Conservation (phyloP, 1,139 yeast genomes). For the Candida sanyaensis region DNA sequence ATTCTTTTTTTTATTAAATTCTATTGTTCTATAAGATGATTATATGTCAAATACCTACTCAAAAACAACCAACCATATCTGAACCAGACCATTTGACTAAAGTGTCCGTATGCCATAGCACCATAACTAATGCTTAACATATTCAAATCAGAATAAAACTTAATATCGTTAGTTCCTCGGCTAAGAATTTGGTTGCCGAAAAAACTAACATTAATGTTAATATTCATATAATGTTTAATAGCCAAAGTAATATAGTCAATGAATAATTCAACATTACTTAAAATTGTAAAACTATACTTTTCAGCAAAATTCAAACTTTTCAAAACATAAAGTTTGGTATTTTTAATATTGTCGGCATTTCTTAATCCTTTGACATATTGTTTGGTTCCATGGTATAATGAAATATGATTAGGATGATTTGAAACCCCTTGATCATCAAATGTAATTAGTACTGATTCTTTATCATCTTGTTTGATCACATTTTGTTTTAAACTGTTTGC, state of each 20-base stretch:
- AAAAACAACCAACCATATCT: constrained; percentile 84
- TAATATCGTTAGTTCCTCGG: constrained; percentile 27
- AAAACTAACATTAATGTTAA: constrained; percentile 45
- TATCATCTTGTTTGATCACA: constrained; percentile 14
- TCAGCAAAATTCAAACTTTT: constrained; percentile 48
- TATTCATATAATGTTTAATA: constrained; percentile 32
- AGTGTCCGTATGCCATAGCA: constrained; percentile 84
- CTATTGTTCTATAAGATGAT: constrained; percentile 53
- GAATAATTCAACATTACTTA: constrained; percentile 48
- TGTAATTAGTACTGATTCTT: constrained; percentile 53
- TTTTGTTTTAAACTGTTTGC: constrained; percentile 24
- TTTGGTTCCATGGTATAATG: constrained; percentile 59
- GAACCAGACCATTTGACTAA: constrained; percentile 94
- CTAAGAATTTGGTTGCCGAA: constrained; percentile 23
- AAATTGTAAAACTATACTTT: constrained; percentile 54
- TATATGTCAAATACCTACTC: constrained; percentile 74
- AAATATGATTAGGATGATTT: constrained; percentile 79
- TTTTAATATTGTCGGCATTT: background rate
- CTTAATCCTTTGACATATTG: constrained; percentile 24
- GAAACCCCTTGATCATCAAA: constrained; percentile 87
- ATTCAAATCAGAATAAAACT: constrained; percentile 55
- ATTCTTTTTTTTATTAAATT: background rate
- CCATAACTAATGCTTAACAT: constrained; percentile 61
- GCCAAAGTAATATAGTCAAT: constrained; percentile 35
- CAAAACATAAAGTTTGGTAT: constrained; percentile 37